phyloP scores from a whole-genome alignment of 2,329 filamentous ascomycete genomes.

The Beauveria caledonica region DNA sequence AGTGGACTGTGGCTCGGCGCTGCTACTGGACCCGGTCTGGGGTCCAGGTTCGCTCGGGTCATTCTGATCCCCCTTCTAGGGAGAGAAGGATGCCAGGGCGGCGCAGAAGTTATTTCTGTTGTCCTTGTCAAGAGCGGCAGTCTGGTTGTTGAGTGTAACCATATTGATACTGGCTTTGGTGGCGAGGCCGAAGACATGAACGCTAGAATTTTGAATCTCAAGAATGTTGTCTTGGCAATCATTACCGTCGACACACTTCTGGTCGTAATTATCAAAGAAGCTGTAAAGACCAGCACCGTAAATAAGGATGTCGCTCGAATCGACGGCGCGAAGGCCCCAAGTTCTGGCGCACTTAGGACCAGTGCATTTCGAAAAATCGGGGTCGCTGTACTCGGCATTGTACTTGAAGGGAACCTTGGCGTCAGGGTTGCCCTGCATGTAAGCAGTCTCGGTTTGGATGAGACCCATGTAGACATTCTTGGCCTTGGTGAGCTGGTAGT shows the following conservation, averaged over 20 bases:
- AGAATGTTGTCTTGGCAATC: constrained; percentile 75
- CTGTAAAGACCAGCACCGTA: constrained; percentile 71
- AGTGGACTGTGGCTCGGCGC: background rate
- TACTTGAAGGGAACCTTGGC: constrained; percentile 56
- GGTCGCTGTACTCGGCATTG: constrained; percentile 53
- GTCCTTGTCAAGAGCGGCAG: constrained; percentile 46
- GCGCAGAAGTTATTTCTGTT: constrained; percentile 60
- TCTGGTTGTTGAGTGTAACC: constrained; percentile 53
- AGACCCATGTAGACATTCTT: constrained; percentile 72
- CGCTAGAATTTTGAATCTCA: constrained; percentile 57
- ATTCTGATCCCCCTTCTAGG: constrained; percentile 12
- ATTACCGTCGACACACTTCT: constrained; percentile 58
- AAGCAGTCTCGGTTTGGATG: constrained; percentile 86
- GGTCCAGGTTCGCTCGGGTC: background rate
- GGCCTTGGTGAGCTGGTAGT: constrained; percentile 77
- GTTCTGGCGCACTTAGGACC: constrained; percentile 57
- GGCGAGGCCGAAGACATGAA: constrained; percentile 60
- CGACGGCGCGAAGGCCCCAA: constrained; percentile 64
- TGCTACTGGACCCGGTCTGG: background rate
- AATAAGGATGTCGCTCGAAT: constrained; percentile 59
- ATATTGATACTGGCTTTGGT: constrained; percentile 71
- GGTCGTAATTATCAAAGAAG: constrained; percentile 76
- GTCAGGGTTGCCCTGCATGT: constrained; percentile 77
- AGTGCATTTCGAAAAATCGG: constrained; percentile 57
- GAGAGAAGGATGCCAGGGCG: constrained; percentile 45